Base-by-base conservation (phyloP, 1,284 basidiomycete species). In the Cutaneotrichosporon dermatis region DNA sequence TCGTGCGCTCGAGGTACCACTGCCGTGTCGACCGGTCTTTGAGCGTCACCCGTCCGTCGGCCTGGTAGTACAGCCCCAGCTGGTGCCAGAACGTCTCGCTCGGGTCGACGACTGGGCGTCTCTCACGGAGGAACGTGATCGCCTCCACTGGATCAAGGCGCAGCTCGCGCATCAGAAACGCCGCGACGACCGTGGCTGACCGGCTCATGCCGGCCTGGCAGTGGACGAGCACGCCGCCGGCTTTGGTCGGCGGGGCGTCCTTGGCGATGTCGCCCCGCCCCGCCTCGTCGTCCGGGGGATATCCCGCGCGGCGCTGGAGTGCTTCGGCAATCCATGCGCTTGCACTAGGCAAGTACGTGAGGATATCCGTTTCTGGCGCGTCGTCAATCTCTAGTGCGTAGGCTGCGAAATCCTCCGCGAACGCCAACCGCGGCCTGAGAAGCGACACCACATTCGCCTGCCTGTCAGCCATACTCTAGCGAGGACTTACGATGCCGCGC, bases 181-280 rank as follows among this genome's bases (percentile, higher is more conserved):
- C 91, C 2, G 89, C 86, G 6, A 87, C 85, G 54, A 93, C 86
- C 0, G 89, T 88, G 11, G 87, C 85, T 64, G 88, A 90, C 34
- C 91, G 83, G 69, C 89, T 91, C 77, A 91, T 83, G 33, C 90
- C 90, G 25, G 89, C 90, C 64, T 89, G 85, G 72, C 91, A 93
- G 74, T 94, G 91, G 0, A 93, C 88, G 13, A 93, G 80, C 0
- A 94, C 87, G 1, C 87, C 87, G 35, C 86, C 81, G 0, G 83
- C 84, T 67, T 87, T 88, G 68, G 86, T 68, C 25, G 33, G 53
- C 4, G 57, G 57, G 1, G 58, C 57, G 6, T 44, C 25, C 46
- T 35, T 45, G 33, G 54, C 57, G 12, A 57, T 57, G 48, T 57
- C 44, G 33, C 15, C 9, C 36, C 48, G 34, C 11, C 51, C 46